Conservation (phyloP, 2,329 filamentous ascomycete species). For the Sphaerostilbella broomeana region DNA sequence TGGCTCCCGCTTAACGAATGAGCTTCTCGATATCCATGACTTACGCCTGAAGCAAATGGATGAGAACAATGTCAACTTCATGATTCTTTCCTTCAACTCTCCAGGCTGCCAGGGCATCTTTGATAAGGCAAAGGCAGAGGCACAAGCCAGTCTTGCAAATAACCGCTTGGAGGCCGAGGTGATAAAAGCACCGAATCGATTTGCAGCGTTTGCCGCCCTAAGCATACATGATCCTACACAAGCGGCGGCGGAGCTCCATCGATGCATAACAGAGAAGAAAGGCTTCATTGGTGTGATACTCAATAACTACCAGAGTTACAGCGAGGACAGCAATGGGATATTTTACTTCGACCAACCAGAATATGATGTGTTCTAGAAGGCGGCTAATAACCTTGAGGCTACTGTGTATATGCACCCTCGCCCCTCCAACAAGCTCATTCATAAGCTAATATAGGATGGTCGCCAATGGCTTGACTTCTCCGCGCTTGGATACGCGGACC, state of each 20-base stretch:
- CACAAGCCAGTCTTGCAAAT: slow-evolving; percentile 34
- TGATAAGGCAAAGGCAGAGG: slow-evolving; percentile 32
- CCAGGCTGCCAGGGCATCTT: slow-evolving; percentile 40
- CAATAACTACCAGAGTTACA: slow-evolving; percentile 56
- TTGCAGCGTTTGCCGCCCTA: slow-evolving; percentile 42
- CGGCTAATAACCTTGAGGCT: slow-evolving; percentile 51
- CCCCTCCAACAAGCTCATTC: slow-evolving; percentile 49
- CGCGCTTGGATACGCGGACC: slow-evolving; percentile 51
- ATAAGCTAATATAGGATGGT: slow-evolving; percentile 52
- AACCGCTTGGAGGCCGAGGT: slow-evolving; percentile 35
- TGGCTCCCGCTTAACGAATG: slow-evolving; percentile 19
- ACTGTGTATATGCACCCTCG: slow-evolving; percentile 59
- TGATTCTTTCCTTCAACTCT: slow-evolving; percentile 42
- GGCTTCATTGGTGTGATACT: slow-evolving; percentile 57
- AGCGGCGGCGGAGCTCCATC: slow-evolving; percentile 43
- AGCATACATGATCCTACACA: slow-evolving; percentile 48
- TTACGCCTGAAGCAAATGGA: slow-evolving; percentile 37
- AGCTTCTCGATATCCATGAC: slow-evolving; percentile 41
- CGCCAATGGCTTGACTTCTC: slow-evolving; percentile 55
- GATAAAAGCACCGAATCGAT: slow-evolving; percentile 33
- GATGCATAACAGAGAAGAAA: slow-evolving; percentile 45
- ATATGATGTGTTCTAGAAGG: slow-evolving; percentile 58
- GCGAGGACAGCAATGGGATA: slow-evolving; percentile 51
- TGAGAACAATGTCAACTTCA: slow-evolving; percentile 42
- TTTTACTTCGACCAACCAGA: slow-evolving; percentile 57